Base-by-base conservation (phyloP, 2,329 filamentous ascomycete genomes). In the Ceratocystis cacaofunesta region DNA sequence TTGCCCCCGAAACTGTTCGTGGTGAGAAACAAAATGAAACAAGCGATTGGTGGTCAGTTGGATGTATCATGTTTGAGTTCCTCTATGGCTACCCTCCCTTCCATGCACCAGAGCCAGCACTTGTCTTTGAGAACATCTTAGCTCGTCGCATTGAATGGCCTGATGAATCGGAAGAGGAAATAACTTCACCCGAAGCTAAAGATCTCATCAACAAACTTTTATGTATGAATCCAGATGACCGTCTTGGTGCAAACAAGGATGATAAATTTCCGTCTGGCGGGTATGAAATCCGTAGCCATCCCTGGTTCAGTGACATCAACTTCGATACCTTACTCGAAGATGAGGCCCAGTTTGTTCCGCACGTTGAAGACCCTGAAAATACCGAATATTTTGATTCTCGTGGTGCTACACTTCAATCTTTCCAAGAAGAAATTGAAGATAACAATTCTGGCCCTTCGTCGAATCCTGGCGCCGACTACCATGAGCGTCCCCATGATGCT, bases 21-120 rank as follows among this genome's bases (percentile, higher is more conserved):
- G 94, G 95, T 62, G 86, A 91, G 69, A 91, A 92, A 1, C 94
- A 99, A 74, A 94, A 99, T 72, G 92, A 97, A 74, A 94, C 92
- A 70, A 97, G 94, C 73, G 94, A 99, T 84, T 99, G 94, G 94
- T 99, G 94, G 94, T 97, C 94, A 25, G 82, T 99, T n/a, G 94
- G 94, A 0, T 99, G 95, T 74, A 97, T 99, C 70, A 78, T 97
- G 75, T 99, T 96, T 71, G 94, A 99, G 72, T 96, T 96, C 70
- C 78, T 99, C 1, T 97, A 90, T 72, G 94, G 94, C 0, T 87
- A 90, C 66, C 94, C 94, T 0, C 94, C 94, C 0, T 99, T 99
- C 75, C 91, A 97, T 73, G 94, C 90, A 0, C 79, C 82, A 22
- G 91, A 92, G 61, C 90, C 94, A 0, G 94, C 99, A 70, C 82